Percentiles rank a stretch among this genome's conserved stretches.
phyloP scores from a whole-genome alignment of 257 asterid genomes.

The Schizonepeta tenuifolia region DNA sequence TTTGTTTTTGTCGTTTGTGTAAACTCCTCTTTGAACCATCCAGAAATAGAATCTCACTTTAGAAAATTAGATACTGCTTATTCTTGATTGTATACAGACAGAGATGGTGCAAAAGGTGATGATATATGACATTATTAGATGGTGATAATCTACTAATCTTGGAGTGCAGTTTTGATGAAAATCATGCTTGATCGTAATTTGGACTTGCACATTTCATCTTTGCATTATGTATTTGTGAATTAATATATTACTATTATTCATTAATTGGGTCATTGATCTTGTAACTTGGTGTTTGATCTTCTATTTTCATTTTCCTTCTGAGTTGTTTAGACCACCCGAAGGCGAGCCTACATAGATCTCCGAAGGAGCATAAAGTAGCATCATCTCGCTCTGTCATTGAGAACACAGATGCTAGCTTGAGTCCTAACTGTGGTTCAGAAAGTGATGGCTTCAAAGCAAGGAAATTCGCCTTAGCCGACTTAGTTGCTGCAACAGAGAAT shows the following conservation, averaged over 20 bases:
- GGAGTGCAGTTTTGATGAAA: background rate
- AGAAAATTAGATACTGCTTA: background rate
- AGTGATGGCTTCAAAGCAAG: constrained; percentile 35
- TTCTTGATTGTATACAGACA: background rate
- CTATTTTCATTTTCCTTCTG: background rate
- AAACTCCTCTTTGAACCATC: too few relatives aligned
- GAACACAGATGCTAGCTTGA: constrained; percentile 5
- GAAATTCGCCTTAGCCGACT: constrained; percentile 30
- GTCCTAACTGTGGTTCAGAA: constrained; percentile 26
- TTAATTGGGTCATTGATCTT: constrained; percentile 1
- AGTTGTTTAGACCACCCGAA: constrained; percentile 26
- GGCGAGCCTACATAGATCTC: constrained; percentile 7
- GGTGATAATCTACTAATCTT: background rate
- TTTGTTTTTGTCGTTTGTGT: too few relatives aligned
- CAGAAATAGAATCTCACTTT: background rate
- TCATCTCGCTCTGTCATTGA: background rate
- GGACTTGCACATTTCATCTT: background rate
- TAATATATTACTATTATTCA: background rate
- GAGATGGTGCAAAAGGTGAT: constrained; percentile 7
- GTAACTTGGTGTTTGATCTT: background rate
- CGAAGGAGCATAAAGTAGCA: constrained; percentile 19
- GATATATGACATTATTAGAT: background rate
- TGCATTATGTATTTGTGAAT: background rate
- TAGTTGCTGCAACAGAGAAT: constrained; percentile 58
- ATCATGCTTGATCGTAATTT: constrained; percentile 12